Conservation (phyloP, 2,329 filamentous ascomycete genomes). For the Aspergillus fumigatiaffinis region DNA sequence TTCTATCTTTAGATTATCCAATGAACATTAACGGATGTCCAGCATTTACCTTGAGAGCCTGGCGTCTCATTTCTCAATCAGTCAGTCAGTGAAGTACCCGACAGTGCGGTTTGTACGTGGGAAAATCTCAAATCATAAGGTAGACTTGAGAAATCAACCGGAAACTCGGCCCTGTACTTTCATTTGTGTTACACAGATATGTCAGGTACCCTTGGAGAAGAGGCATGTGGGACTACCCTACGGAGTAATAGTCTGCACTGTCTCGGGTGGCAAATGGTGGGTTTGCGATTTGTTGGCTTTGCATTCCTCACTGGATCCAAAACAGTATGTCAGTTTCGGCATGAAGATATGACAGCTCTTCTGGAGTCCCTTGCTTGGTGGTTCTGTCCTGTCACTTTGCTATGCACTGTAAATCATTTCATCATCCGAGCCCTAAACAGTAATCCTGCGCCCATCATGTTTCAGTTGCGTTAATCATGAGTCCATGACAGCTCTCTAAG, state of each 20-base stretch:
- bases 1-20: conserved; percentile 25
- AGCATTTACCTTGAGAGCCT: background rate
- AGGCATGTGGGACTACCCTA: background rate
- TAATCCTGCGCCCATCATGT: conserved; percentile 6
- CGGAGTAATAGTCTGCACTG: background rate
- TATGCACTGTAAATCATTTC: background rate
- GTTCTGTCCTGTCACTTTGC: conserved; percentile 4
- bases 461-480: conserved; percentile 3
- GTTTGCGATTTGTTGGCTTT: background rate
- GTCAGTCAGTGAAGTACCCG: background rate
- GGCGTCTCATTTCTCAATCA: background rate
- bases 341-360: conserved; percentile 10
- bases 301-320: background rate
- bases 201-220: background rate
- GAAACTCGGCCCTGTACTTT: background rate
- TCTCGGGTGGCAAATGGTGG: background rate
- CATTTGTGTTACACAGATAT: background rate
- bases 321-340: background rate
- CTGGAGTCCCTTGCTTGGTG: conserved; percentile 8
- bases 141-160: background rate
- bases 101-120: background rate
- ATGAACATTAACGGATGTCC: conserved; percentile 2
- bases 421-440: background rate
- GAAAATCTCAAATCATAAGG: background rate
- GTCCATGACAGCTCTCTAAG: background rate